Evolutionary conservation across 2,329 filamentous ascomycete species (phyloP).

Genomic region (Didymella arachidicola): DNA sequence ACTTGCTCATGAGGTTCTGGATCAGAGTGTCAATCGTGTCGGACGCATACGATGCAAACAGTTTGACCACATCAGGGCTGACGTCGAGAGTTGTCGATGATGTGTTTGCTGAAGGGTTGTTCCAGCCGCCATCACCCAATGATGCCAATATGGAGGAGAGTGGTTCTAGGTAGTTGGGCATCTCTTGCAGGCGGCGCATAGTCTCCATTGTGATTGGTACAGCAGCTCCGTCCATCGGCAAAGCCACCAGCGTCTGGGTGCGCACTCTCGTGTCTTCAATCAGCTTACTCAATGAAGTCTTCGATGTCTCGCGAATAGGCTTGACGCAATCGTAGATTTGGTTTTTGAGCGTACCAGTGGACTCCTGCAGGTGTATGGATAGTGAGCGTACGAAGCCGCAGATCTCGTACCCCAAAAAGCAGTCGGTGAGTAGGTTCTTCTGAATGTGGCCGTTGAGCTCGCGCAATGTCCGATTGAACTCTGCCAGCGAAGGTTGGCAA

Average conservation of each 20-base stretch:
- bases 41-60: constrained; percentile 87
- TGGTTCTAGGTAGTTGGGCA: constrained; percentile 86
- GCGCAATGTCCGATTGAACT: constrained; percentile 83
- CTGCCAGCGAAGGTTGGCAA: constrained; percentile 77
- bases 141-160: constrained; percentile 91
- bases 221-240: constrained; percentile 81
- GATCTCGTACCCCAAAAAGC: constrained; percentile 93
- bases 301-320: constrained; percentile 90
- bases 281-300: constrained; percentile 81
- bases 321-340: constrained; percentile 85
- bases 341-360: constrained; percentile 84
- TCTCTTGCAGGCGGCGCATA: constrained; percentile 83
- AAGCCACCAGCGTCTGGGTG: constrained; percentile 67
- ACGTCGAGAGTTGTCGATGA: constrained; percentile 78
- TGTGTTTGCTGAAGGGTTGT: constrained; percentile 59
- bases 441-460: constrained; percentile 93
- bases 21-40: constrained; percentile 89
- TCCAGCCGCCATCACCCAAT: constrained; percentile 91
- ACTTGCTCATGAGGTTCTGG: constrained; percentile 76
- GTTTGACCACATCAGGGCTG: constrained; percentile 82
- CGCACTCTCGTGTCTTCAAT: constrained; percentile 82
- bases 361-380: constrained; percentile 78
- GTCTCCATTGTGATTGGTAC: constrained; percentile 81
- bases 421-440: constrained; percentile 84
- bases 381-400: constrained; percentile 86